Base-by-base conservation (phyloP, 805 yeast species). In the Sporopachydermia quercuum region DNA sequence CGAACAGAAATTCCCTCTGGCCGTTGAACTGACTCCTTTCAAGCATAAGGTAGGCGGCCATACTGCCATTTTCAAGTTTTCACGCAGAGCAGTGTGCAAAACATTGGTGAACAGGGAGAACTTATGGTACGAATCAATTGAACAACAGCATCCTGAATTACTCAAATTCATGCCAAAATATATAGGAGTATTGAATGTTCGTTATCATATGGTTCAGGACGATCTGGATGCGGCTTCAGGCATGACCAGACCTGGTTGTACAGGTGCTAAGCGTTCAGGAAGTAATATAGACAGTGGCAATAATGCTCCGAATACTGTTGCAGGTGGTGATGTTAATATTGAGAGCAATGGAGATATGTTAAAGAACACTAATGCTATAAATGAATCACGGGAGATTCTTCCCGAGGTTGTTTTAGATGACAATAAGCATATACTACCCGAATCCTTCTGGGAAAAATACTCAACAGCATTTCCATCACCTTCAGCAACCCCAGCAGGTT, bases 21-120 rank as follows among this genome's bases (percentile, higher is more conserved):
- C 95, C 1, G 95, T 87, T 1, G 96, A 89, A 55, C 61, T 89
- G 43, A 74, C 83, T 40, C 97, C 97, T 1, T 89, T 87, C 60
- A 77, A 78, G 41, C 86, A 91, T 54, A 86, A 83, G 53, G 97
- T 91, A 16, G 99, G 99, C 4, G 99, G 99, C 0, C 99, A 91
- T 55, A 89, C 96, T 0, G 96, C 96, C 1, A 86, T 91, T 27
- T 91, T 89, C 62, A 72, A 89, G 47, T 91, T 91, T 54, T 80
- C 94, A 3, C 82, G 77, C 48, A 67, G 83, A 43, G 97, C 96
- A 0, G 95, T 91, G 14, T 91, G 97, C 58, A 91, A 91, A 57
- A 91, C 91, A 1, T 64, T 93, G 44, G 84, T 86, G 44, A 85
- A 83, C 50, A 68, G 95, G 42, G 99, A 91, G 53, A 84, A 91